Percentiles rank a stretch among this genome's conserved stretches.
These are phyloP conservation scores for Metschnikowia similis DNA, from an alignment of 805 yeast species.

Conservation along the genomic window DNA sequence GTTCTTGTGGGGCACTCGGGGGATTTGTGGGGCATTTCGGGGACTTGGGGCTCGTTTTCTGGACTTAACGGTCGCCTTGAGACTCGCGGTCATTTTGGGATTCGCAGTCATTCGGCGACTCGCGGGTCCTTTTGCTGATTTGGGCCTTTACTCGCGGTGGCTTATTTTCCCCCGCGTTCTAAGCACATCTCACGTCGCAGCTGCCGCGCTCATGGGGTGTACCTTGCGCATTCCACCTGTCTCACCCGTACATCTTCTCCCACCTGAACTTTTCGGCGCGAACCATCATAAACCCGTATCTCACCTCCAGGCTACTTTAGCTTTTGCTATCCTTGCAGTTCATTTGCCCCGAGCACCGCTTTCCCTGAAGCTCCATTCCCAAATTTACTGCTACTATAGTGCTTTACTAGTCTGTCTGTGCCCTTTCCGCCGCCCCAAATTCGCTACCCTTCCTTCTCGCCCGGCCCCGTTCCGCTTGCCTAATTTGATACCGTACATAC, in stretches of 20 bases:
- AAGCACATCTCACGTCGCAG: background rate
- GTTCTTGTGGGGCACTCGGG: too few species aligned
- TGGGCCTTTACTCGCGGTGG: too few species aligned
- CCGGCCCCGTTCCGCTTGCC: background rate
- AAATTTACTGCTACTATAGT: background rate
- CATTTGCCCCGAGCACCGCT: background rate
- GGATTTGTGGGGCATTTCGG: too few species aligned
- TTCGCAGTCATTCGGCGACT: too few species aligned
- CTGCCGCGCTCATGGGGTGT: background rate
- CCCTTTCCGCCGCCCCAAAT: background rate
- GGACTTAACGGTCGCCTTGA: too few species aligned
- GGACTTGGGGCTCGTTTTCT: too few species aligned
- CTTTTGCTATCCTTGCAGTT: background rate
- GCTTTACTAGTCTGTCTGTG: background rate
- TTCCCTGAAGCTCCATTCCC: background rate
- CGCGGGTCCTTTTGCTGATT: too few species aligned
- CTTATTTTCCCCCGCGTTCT: background rate
- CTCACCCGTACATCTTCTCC: background rate
- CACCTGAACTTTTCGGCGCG: slow-evolving; percentile 4
- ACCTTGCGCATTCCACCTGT: background rate
- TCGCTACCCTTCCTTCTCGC: background rate
- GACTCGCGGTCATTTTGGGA: too few species aligned
- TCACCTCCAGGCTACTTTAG: background rate
- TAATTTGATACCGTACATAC: too few species aligned
- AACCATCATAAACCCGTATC: background rate